Evolutionary conservation across 2,329 filamentous ascomycete genomes (phyloP).

Genomic region (Penicillium sp.): DNA sequence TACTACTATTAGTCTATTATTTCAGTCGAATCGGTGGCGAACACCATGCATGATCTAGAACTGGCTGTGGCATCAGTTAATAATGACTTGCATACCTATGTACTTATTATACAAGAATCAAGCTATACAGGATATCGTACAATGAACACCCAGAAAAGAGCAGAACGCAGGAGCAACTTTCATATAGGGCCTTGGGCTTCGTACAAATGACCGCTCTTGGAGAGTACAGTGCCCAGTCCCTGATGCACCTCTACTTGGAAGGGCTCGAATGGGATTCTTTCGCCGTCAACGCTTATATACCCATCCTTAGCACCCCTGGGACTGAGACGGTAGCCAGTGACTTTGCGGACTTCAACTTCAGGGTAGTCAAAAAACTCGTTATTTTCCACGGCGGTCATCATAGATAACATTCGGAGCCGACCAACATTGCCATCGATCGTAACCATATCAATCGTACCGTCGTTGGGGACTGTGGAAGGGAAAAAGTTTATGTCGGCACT

Average conservation of each 20-base stretch:
- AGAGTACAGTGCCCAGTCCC: slow-evolving; percentile 78
- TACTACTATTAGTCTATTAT: no score
- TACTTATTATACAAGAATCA: slow-evolving; percentile 9
- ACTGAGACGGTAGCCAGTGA: slow-evolving; percentile 79
- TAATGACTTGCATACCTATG: not conserved
- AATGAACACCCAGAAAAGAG: not conserved
- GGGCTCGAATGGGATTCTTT: slow-evolving; percentile 77
- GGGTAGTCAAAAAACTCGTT: slow-evolving; percentile 76
- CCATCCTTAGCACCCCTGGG: slow-evolving; percentile 69
- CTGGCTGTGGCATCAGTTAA: no score
- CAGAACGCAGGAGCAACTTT: not conserved
- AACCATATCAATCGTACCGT: slow-evolving; percentile 82
- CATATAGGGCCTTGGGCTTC: slow-evolving; percentile 51
- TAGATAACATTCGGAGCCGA: slow-evolving; percentile 61
- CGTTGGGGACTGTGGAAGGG: slow-evolving; percentile 71
- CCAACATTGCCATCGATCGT: slow-evolving; percentile 73
- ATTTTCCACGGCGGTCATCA: slow-evolving; percentile 68
- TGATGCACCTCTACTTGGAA: slow-evolving; percentile 89
- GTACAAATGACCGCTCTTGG: slow-evolving; percentile 67
- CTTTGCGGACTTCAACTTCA: slow-evolving; percentile 75
- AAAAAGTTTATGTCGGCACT: slow-evolving; percentile 81
- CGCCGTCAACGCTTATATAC: slow-evolving; percentile 92
- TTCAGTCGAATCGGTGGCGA: no score
- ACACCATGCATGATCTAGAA: no score
- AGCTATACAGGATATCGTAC: slow-evolving; percentile 11